phyloP scores from a whole-genome alignment of 371 early-diverging fungal species.

The Apophysomyces trapeziformis region DNA sequence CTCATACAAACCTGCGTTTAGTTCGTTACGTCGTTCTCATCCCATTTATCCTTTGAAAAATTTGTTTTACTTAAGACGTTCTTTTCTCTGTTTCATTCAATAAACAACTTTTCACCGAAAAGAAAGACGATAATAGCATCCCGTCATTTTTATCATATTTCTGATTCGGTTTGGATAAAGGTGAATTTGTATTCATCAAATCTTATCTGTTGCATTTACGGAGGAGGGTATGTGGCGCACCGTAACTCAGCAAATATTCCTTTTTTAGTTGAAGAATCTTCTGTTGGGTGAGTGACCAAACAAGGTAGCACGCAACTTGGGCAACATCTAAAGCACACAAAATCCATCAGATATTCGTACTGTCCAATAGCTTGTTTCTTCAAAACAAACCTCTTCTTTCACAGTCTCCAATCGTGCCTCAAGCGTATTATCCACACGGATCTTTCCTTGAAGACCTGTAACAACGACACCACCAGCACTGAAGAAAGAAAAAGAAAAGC shows the following conservation, averaged over 20 bases:
- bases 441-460: slow-evolving; percentile 76
- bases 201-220: slow-evolving; percentile 6
- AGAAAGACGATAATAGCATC: too few relatives aligned
- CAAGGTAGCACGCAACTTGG: slow-evolving; percentile 85
- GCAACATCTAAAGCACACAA: slow-evolving; percentile 70
- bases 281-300: slow-evolving; percentile 91
- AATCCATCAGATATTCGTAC: background rate
- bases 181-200: background rate
- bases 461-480: slow-evolving; percentile 94
- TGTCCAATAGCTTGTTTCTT: background rate
- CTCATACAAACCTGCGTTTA: too few relatives aligned
- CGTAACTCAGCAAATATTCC: background rate
- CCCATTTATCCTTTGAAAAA: too few relatives aligned
- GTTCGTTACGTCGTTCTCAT: too few relatives aligned
- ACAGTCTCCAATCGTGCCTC: slow-evolving; percentile 85
- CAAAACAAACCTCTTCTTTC: slow-evolving; percentile 60
- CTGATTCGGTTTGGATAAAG: background rate
- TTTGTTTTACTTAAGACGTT: too few relatives aligned
- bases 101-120: too few relatives aligned
- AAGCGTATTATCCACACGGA: slow-evolving; percentile 87
- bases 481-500: background rate
- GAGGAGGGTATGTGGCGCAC: slow-evolving; percentile 2
- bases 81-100: too few relatives aligned
- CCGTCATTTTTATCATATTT: too few relatives aligned
- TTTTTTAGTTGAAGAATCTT: slow-evolving; percentile 85